A percentile compares a stretch with the other conserved stretches of the same genome.
Evolutionary conservation across 345 rosid species (phyloP).

Genomic region (Pistacia vera): DNA sequence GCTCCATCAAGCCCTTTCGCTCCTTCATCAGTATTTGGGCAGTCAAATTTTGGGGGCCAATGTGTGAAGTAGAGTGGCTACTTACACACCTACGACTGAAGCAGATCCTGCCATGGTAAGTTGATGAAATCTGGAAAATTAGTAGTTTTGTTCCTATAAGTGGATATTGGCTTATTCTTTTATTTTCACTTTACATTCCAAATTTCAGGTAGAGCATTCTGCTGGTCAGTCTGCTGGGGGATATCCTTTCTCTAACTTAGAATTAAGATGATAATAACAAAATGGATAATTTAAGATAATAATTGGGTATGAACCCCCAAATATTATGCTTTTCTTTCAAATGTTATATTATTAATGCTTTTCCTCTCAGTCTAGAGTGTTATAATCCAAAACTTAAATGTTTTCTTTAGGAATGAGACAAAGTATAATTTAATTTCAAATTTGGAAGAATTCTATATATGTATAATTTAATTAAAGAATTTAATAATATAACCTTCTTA

Average conservation of each 20-base stretch:
- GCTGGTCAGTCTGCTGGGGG: slow-evolving; percentile 63
- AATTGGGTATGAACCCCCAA: too few relatives aligned
- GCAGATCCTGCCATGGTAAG: slow-evolving; percentile 47
- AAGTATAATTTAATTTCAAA: too few relatives aligned
- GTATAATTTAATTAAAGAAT: too few relatives aligned
- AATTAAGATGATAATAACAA: too few relatives aligned
- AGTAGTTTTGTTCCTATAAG: slow-evolving; percentile 2
- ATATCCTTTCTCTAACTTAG: slow-evolving; percentile 30
- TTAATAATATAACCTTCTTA: too few relatives aligned
- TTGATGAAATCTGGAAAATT: not conserved
- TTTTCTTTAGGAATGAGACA: too few relatives aligned
- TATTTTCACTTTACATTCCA: slow-evolving; percentile 3
- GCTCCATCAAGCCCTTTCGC: slow-evolving; percentile 56
- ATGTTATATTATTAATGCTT: too few relatives aligned
- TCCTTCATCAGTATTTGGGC: slow-evolving; percentile 47
- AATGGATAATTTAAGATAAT: too few relatives aligned
- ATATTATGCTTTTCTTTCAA: too few relatives aligned
- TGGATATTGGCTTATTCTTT: slow-evolving; percentile 1
- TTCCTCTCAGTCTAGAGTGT: too few relatives aligned
- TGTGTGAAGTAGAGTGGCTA: slow-evolving; percentile 81
- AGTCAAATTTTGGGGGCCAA: slow-evolving; percentile 69
- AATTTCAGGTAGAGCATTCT: slow-evolving; percentile 75
- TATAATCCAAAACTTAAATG: too few relatives aligned
- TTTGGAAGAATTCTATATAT: too few relatives aligned
- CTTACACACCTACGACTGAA: slow-evolving; percentile 69